These are phyloP conservation scores for Brassica carinata DNA, from an alignment of 345 rosid genomes.

Conservation along the genomic window DNA sequence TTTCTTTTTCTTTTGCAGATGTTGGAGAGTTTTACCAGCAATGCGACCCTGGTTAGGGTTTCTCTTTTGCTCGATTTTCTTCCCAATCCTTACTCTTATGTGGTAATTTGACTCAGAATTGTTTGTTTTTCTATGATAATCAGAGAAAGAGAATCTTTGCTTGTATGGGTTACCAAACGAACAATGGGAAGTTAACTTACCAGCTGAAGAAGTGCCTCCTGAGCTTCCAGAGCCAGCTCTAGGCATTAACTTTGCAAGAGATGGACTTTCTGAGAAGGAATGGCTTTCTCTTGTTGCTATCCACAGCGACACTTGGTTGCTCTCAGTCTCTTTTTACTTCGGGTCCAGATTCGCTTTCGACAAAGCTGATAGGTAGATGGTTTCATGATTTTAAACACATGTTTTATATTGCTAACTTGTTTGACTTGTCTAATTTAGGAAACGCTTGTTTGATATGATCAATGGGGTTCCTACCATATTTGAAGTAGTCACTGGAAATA, in stretches of 20 bases:
- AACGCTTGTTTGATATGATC: slow-evolving; percentile 65
- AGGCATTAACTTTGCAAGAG: slow-evolving; percentile 86
- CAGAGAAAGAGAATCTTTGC: slow-evolving; percentile 87
- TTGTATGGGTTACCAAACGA: slow-evolving; percentile 76
- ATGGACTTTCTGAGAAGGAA: slow-evolving; percentile 78
- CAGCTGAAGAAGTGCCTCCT: slow-evolving; percentile 88
- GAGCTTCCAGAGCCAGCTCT: slow-evolving; percentile 91
- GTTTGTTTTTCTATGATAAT: background rate
- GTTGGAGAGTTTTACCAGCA: slow-evolving; percentile 69
- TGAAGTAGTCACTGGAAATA: slow-evolving; percentile 66
- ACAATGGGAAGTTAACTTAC: slow-evolving; percentile 79
- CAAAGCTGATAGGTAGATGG: slow-evolving; percentile 60
- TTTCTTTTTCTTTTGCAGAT: slow-evolving; percentile 46
- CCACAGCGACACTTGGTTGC: slow-evolving; percentile 83
- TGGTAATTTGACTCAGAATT: background rate
- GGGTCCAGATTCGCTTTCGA: slow-evolving; percentile 73
- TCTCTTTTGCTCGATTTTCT: slow-evolving; percentile 4
- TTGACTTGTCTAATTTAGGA: slow-evolving; percentile 48
- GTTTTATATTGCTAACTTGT: background rate
- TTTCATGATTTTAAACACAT: background rate
- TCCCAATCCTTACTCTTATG: background rate
- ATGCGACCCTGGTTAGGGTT: slow-evolving; percentile 87
- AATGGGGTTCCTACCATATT: slow-evolving; percentile 76
- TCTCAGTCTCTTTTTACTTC: slow-evolving; percentile 78
- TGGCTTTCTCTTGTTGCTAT: slow-evolving; percentile 85